Evolutionary conservation across 1,284 basidiomycete genomes (phyloP).

Genomic region (Violaceomyces palustris): DNA sequence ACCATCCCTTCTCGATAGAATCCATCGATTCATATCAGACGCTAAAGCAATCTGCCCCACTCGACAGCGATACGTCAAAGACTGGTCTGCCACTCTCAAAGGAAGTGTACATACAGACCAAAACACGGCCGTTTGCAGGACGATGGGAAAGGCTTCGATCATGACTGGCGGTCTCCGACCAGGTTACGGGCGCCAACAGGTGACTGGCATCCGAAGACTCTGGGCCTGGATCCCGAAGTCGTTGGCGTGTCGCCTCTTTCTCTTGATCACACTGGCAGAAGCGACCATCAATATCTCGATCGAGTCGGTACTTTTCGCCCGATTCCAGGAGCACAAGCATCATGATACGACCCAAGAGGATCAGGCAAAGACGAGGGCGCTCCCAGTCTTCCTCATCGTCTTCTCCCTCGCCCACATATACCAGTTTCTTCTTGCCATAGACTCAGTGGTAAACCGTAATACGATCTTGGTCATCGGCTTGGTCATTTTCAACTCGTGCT

Average conservation of each 20-base stretch:
- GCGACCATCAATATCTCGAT: slow-evolving; percentile 36
- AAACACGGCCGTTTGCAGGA: too few relatives aligned
- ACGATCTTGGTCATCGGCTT: slow-evolving; percentile 38
- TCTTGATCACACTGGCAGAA: slow-evolving; percentile 38
- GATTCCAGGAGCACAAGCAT: slow-evolving; percentile 26
- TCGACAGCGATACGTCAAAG: too few relatives aligned
- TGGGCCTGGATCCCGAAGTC: slow-evolving; percentile 34
- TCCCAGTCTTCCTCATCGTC: slow-evolving; percentile 41
- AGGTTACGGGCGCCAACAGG: too few relatives aligned
- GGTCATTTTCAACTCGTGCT: slow-evolving; percentile 37
- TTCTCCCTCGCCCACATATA: slow-evolving; percentile 43
- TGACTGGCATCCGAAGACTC: slow-evolving; percentile 14
- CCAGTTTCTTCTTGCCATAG: slow-evolving; percentile 37
- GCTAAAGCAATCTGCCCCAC: too few relatives aligned
- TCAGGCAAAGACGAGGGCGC: slow-evolving; percentile 22
- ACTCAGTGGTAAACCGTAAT: slow-evolving; percentile 40
- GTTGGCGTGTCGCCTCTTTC: slow-evolving; percentile 29
- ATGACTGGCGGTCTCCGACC: too few relatives aligned
- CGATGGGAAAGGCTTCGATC: too few relatives aligned
- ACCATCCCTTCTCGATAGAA: too few relatives aligned
- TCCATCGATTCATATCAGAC: too few relatives aligned
- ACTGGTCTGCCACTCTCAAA: too few relatives aligned
- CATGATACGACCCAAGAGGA: slow-evolving; percentile 15
- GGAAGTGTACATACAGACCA: too few relatives aligned
- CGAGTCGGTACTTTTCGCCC: slow-evolving; percentile 34